Evolutionary conservation across 495 filamentous ascomycete genomes (phyloP).

Genomic region (Aspergillus nanangensis): DNA sequence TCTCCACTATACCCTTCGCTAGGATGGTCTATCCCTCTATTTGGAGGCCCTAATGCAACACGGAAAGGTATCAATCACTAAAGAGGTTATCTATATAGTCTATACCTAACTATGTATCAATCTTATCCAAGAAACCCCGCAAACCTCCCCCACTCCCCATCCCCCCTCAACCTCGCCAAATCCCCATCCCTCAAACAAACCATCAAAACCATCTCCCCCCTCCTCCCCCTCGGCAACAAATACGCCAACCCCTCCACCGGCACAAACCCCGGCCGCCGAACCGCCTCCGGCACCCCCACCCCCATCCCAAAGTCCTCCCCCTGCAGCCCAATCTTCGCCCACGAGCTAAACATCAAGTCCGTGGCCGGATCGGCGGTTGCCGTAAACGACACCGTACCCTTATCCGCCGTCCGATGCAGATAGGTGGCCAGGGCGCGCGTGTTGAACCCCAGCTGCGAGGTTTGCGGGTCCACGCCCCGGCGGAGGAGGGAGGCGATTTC

Average conservation of each 20-base stretch:
- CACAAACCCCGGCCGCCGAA: conserved; percentile 44
- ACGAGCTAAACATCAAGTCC: conserved; percentile 52
- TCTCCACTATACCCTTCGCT: no score
- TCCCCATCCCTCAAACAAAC: conserved; percentile 45
- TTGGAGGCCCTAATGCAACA: no score
- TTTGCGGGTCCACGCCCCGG: conserved; percentile 32
- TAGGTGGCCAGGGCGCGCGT: conserved; percentile 41
- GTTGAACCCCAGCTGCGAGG: conserved; percentile 23
- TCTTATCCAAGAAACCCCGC: conserved; percentile 15
- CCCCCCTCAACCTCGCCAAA: conserved; percentile 28
- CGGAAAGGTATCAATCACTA: no score
- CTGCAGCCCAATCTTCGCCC: conserved; percentile 44
- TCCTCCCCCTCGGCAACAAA: conserved; percentile 35
- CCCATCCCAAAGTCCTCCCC: conserved; percentile 44
- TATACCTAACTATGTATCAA: no score
- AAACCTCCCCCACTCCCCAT: conserved; percentile 34
- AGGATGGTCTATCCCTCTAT: no score
- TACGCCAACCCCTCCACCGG: conserved; percentile 46
- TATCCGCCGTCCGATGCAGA: conserved; percentile 28
- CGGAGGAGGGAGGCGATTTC: conserved; percentile 41
- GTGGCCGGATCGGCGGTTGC: conserved; percentile 22
- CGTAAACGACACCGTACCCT: conserved; percentile 20
- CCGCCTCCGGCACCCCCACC: conserved; percentile 43
- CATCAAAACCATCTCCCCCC: conserved; percentile 35
- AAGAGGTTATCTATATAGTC: no score